A percentile compares a stretch with the other conserved stretches of the same genome.
These are phyloP conservation scores for Colletotrichum tropicale DNA, from an alignment of 2,329 filamentous ascomycete genomes.

Conservation along the genomic window DNA sequence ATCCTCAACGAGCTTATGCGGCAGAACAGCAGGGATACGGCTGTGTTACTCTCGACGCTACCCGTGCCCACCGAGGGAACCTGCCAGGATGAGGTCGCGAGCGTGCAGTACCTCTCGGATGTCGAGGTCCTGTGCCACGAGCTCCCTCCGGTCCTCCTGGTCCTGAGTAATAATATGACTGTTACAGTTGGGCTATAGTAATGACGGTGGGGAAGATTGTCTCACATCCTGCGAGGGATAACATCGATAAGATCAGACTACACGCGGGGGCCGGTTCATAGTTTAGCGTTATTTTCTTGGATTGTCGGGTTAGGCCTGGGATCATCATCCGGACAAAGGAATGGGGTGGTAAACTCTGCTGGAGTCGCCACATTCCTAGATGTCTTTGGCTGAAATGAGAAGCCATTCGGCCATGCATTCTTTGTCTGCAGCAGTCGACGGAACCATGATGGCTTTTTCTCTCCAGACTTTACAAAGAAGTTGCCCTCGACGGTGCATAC, in stretches of 20 bases:
- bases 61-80: conserved; percentile 83
- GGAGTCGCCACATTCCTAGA: conserved; percentile 14
- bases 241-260: conserved; percentile 12
- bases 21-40: conserved; percentile 70
- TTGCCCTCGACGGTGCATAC: conserved; percentile 15
- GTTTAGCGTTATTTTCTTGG: conserved; percentile 2
- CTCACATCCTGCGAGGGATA: conserved; percentile 13
- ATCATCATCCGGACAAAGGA: conserved; percentile 20
- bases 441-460: conserved; percentile 11
- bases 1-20: conserved; percentile 86
- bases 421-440: conserved; percentile 11
- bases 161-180: conserved; percentile 89
- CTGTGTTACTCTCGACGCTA: conserved; percentile 82
- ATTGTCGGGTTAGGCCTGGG: background rate
- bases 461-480: conserved; percentile 18
- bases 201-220: conserved; percentile 6
- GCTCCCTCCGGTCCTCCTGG: conserved; percentile 76
- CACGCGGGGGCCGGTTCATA: conserved; percentile 13
- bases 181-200: conserved; percentile 72
- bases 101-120: conserved; percentile 76
- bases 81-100: conserved; percentile 70
- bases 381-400: conserved; percentile 21
- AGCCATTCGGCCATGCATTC: conserved; percentile 11
- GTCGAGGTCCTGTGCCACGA: conserved; percentile 79
- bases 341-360: conserved; percentile 16